Conservation (phyloP, 768 basidiomycete species). For the Lactarius sanguifluus region DNA sequence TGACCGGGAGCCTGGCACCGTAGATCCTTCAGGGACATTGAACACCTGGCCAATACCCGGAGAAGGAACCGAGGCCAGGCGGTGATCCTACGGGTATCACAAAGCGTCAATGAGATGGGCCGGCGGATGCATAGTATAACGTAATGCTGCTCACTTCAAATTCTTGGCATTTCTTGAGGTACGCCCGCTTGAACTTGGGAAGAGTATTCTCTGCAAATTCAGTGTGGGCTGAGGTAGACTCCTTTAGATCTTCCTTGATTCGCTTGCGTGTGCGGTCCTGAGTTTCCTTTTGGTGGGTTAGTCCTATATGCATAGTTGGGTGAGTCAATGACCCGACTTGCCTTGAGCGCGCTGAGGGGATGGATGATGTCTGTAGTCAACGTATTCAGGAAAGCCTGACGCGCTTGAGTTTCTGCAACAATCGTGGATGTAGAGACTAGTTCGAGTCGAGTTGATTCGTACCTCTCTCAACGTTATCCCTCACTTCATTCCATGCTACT, state of each 20-base stretch:
- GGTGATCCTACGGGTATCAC: constrained; percentile 57
- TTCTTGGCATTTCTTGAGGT: constrained; percentile 83
- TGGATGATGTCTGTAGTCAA: constrained; percentile 72
- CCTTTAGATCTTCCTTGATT: constrained; percentile 88
- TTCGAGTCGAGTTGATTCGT: constrained; percentile 8
- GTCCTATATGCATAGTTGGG: background rate
- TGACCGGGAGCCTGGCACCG: constrained; percentile 43
- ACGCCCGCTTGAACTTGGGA: constrained; percentile 76
- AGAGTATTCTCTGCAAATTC: constrained; percentile 80
- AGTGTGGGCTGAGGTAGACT: constrained; percentile 68
- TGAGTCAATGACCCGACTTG: constrained; percentile 31
- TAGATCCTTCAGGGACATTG: constrained; percentile 35
- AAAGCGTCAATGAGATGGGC: constrained; percentile 2
- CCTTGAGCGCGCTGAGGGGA: constrained; percentile 67
- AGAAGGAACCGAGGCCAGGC: constrained; percentile 46
- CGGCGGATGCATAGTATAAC: background rate
- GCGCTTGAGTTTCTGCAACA: constrained; percentile 70
- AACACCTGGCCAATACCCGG: constrained; percentile 38
- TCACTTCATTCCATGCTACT: constrained; percentile 78
- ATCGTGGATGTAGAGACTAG: background rate
- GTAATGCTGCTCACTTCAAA: constrained; percentile 59
- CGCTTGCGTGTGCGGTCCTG: constrained; percentile 91
- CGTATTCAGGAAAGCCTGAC: constrained; percentile 74
- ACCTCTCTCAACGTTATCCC: constrained; percentile 86
- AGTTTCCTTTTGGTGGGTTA: constrained; percentile 56